Percentiles rank a stretch among this genome's conserved stretches.
phyloP scores from a whole-genome alignment of 768 basidiomycete genomes.

The Harrya chromipes region DNA sequence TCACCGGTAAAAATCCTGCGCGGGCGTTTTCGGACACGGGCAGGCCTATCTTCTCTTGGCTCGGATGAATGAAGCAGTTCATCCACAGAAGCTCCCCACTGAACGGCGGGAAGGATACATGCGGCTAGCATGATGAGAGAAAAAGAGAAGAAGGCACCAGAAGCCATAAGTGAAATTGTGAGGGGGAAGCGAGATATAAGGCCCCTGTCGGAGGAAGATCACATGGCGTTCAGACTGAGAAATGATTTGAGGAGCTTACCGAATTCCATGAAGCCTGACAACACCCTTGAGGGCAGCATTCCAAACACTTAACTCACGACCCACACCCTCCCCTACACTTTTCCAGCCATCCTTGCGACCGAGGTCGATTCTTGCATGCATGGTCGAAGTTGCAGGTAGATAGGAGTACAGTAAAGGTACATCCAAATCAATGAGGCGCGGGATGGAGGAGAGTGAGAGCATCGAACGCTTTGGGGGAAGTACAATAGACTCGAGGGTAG shows the following conservation, averaged over 20 bases:
- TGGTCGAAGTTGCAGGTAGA: slow-evolving; percentile 41
- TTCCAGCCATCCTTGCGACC: slow-evolving; percentile 76
- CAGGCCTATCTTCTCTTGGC: slow-evolving; percentile 20
- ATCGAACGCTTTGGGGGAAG: slow-evolving; percentile 36
- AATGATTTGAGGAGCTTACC: slow-evolving; percentile 41
- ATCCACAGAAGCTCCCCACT: slow-evolving; percentile 22
- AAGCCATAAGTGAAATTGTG: slow-evolving; percentile 45
- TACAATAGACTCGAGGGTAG: slow-evolving; percentile 51
- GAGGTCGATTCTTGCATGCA: slow-evolving; percentile 63
- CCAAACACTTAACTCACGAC: slow-evolving; percentile 67
- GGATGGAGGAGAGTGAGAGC: slow-evolving; percentile 38
- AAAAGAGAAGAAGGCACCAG: slow-evolving; percentile 46
- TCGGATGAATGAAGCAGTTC: slow-evolving; percentile 7
- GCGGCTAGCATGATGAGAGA: slow-evolving; percentile 44
- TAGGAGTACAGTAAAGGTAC: slow-evolving; percentile 60
- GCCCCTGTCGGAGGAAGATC: slow-evolving; percentile 42
- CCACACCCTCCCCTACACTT: slow-evolving; percentile 62
- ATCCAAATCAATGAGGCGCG: slow-evolving; percentile 44
- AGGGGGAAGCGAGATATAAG: slow-evolving; percentile 69
- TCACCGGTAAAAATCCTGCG: slow-evolving; percentile 22
- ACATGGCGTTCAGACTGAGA: too few relatives aligned
- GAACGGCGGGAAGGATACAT: slow-evolving; percentile 50
- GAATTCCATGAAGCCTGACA: slow-evolving; percentile 64
- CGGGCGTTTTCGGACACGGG: slow-evolving; percentile 26
- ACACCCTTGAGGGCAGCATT: slow-evolving; percentile 60